These are phyloP conservation scores for Bacterosira constricta DNA, from an alignment of 108 stramenopile species.

Conservation along the genomic window DNA sequence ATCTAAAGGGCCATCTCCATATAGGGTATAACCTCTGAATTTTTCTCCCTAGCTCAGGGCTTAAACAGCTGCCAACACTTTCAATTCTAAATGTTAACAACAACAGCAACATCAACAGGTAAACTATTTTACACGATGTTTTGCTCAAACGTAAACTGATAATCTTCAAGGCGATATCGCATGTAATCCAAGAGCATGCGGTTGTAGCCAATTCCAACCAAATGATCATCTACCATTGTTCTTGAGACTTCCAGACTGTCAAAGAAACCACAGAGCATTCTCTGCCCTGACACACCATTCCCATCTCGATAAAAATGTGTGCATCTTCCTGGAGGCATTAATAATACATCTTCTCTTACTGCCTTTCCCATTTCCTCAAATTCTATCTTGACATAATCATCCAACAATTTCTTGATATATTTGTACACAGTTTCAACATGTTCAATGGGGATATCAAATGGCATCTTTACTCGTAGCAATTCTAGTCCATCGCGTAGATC, in stretches of 20 bases:
- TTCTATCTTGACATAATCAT: conserved; percentile 3
- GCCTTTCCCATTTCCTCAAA: conserved; percentile 1
- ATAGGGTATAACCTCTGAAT: too few relatives aligned
- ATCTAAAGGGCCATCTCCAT: too few relatives aligned
- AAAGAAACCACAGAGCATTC: conserved; percentile 36
- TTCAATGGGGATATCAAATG: conserved; percentile 10
- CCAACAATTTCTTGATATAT: neutral
- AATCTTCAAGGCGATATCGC: conserved; percentile 15
- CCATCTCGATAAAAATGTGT: conserved; percentile 53
- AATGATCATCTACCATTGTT: conserved; percentile 46
- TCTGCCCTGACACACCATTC: conserved; percentile 15
- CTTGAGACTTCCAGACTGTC: conserved; percentile 38
- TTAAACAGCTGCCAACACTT: too few relatives aligned
- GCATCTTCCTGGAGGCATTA: conserved; percentile 52
- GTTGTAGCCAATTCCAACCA: conserved; percentile 38
- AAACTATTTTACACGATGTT: neutral
- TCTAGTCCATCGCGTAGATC: conserved; percentile 9
- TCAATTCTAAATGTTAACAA: too few relatives aligned
- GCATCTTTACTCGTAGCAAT: neutral
- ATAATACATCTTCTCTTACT: conserved; percentile 20
- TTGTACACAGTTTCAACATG: neutral
- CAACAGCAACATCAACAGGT: too few relatives aligned
- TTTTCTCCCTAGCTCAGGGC: too few relatives aligned
- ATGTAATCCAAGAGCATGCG: conserved; percentile 21
- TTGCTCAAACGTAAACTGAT: conserved; percentile 25